phyloP scores from a whole-genome alignment of 2,329 filamentous ascomycete genomes.

The Colletotrichum melonis region DNA sequence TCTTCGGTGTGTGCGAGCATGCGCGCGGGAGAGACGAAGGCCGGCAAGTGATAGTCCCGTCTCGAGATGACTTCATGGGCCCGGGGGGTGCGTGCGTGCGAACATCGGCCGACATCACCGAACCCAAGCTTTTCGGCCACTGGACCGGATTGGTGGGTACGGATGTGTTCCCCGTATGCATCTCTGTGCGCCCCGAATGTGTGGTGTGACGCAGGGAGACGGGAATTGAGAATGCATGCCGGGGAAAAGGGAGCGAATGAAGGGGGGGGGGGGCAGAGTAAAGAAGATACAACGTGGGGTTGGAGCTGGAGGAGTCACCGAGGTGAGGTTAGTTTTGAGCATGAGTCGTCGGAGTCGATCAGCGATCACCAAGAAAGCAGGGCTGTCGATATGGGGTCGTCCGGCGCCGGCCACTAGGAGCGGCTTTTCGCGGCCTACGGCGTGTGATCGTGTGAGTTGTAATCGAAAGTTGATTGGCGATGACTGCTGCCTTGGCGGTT shows the following conservation, averaged over 20 bases:
- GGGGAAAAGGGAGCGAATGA: background rate
- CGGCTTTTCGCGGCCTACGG: slow-evolving; percentile 34
- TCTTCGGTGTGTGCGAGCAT: background rate
- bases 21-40: background rate
- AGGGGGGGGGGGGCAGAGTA: background rate
- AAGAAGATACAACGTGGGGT: background rate
- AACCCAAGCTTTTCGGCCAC: slow-evolving; percentile 26
- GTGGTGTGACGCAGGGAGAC: slow-evolving; percentile 19
- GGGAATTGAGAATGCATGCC: background rate
- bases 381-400: slow-evolving; percentile 14
- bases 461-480: background rate
- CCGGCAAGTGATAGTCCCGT: background rate
- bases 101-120: slow-evolving; percentile 22
- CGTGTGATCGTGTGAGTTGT: background rate
- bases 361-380: slow-evolving; percentile 17
- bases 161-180: slow-evolving; percentile 27
- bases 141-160: background rate
- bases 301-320: background rate
- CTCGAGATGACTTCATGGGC: slow-evolving; percentile 7
- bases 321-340: background rate
- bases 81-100: background rate
- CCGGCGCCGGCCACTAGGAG: slow-evolving; percentile 25
- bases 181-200: slow-evolving; percentile 22
- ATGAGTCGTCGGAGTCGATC: background rate
- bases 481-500: slow-evolving; percentile 16